Evolutionary conservation across 2,329 filamentous ascomycete genomes (phyloP), one percentile per base, ranked within the genome.

Genomic region (Metarhizium guizhouense): DNA sequence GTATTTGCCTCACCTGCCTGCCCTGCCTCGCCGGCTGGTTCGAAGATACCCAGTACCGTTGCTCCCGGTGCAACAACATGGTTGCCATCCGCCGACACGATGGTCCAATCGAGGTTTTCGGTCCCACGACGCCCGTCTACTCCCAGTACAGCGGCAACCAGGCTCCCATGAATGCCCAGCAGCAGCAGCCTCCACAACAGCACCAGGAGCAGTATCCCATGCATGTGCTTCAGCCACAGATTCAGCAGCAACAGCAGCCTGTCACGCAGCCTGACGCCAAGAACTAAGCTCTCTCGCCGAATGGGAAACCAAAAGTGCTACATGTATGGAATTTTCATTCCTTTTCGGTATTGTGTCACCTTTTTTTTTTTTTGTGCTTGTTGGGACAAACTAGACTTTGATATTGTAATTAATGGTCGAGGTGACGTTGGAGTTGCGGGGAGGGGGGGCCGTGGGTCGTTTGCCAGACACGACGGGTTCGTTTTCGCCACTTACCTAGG

Each of bases 21-120:
- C 67, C 68, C 6, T 69, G 67, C 56, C 53, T 66, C 14, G 65
- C 64, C 3, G 58, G 62, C 38, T 70, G 67, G 68, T 70, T 66
- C 53, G 67, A 70, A 57, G 60, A 67, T 34, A 62, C 57, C 6
- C 53, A 66, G 56, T 68, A 64, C 58, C 62, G 54, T 48, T 71
- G 68, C 63, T 58, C 60, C 8, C 40, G 55, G 25, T 71, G 68
- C 63, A 59, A 62, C 45, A 64, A 65, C 51, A 60, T 62, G 56
- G 62, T 71, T 4, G 68, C 68, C 25, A 45, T 54, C 30, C 56
- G 62, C 30, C 52, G 54, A 2, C 56, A 64, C 43, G 61, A 62
- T 18, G 61, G 61, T 0, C 52, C 53, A 2, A 47, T 68, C 2
- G 55, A 64, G 29, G 56, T 67, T 13, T 59, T 60, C 32, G 62